phyloP scores from a whole-genome alignment of 192 early-diverging fungal genomes.

The Linnemannia hyalina region DNA sequence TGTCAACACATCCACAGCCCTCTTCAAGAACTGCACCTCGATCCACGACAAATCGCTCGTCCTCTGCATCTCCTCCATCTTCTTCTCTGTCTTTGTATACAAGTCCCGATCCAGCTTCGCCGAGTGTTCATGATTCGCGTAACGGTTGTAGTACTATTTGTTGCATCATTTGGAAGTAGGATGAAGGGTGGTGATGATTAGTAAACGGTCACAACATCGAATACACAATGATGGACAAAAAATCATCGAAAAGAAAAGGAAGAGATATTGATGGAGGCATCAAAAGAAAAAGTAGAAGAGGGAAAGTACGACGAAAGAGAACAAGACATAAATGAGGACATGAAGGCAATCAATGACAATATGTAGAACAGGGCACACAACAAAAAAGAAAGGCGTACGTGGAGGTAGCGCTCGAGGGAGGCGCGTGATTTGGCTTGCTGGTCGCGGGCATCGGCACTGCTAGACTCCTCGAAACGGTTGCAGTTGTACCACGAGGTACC shows the following conservation, averaged over 20 bases:
- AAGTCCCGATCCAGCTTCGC: constrained; percentile 87
- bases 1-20: constrained; percentile 91
- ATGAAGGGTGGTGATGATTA: background rate
- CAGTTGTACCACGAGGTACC: constrained; percentile 97
- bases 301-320: background rate
- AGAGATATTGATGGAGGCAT: background rate
- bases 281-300: background rate
- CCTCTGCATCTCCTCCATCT: constrained; percentile 97
- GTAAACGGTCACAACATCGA: background rate
- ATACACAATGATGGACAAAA: background rate
- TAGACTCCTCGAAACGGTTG: constrained; percentile 96
- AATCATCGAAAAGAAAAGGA: constrained; percentile 9
- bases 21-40: constrained; percentile 96
- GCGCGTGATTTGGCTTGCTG: constrained; percentile 88
- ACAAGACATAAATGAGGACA: background rate
- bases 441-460: constrained; percentile 88
- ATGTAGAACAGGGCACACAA: background rate
- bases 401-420: constrained; percentile 93
- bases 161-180: background rate
- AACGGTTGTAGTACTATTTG: constrained; percentile 93
- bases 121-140: constrained; percentile 97
- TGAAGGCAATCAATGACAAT: background rate
- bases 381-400: constrained; percentile 68
- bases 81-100: constrained; percentile 88
- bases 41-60: constrained; percentile 94